Evolutionary conservation across 2,329 filamentous ascomycete species (phyloP).

Genomic region (Rutstroemia sydowiana): DNA sequence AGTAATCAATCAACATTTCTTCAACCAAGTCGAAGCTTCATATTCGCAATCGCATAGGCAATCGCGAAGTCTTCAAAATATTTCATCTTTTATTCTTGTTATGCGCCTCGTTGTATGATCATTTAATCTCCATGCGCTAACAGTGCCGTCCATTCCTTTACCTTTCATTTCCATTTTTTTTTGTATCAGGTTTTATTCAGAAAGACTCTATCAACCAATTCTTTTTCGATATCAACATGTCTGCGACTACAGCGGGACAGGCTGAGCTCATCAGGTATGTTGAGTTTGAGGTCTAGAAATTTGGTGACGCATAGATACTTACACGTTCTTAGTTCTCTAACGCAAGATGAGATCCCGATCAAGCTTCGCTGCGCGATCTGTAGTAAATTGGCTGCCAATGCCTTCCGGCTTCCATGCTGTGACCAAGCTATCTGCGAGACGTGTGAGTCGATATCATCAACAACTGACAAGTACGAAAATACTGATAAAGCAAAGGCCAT

Average conservation of each 20-base stretch:
- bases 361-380: conserved; percentile 94
- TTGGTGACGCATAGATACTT: conserved; percentile 9
- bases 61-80: conserved; percentile 2
- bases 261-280: conserved; percentile 30
- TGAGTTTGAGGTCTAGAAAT: neutral
- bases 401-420: conserved; percentile 87
- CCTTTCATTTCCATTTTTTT: neutral
- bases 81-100: neutral
- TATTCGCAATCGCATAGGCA: conserved; percentile 3
- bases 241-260: conserved; percentile 25
- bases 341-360: conserved; percentile 75
- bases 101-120: conserved; percentile 7
- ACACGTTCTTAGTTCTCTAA: conserved; percentile 23
- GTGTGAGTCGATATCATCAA: conserved; percentile 47
- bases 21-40: neutral
- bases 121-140: neutral
- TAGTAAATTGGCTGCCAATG: conserved; percentile 82
- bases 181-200: neutral
- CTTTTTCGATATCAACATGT: conserved; percentile 20
- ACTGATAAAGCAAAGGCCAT: conserved; percentile 48
- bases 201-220: neutral
- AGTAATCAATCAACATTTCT: neutral
- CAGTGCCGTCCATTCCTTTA: conserved; percentile 9
- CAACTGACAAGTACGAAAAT: neutral
- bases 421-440: conserved; percentile 88